These are phyloP conservation scores for Colletotrichum orbiculare DNA, from an alignment of 2,329 filamentous ascomycete genomes.

Conservation along the genomic window DNA sequence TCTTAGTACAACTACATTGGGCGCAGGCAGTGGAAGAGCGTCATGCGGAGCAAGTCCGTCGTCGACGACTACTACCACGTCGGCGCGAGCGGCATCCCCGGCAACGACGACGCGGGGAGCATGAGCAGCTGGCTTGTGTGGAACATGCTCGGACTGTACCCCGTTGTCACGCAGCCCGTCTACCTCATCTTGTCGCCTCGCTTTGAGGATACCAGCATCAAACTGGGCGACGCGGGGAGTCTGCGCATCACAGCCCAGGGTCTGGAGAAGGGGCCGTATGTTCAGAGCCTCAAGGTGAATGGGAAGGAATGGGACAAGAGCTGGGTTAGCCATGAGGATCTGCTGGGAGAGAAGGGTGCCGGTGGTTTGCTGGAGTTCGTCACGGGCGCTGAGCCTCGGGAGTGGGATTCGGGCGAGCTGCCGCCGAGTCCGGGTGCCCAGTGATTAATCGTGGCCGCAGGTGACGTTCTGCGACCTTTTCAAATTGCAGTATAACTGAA, in stretches of 20 bases:
- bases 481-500: no score
- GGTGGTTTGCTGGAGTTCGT: slow-evolving; percentile 61
- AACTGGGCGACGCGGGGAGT: slow-evolving; percentile 52
- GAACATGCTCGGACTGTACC: slow-evolving; percentile 66
- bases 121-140: slow-evolving; percentile 70
- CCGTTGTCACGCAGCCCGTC: slow-evolving; percentile 66
- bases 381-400: slow-evolving; percentile 44
- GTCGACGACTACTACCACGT: slow-evolving; percentile 61
- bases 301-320: slow-evolving; percentile 62
- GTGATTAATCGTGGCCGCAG: background rate
- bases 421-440: slow-evolving; percentile 58
- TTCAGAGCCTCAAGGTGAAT: slow-evolving; percentile 65
- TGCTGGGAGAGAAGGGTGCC: slow-evolving; percentile 48
- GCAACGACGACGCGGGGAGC: slow-evolving; percentile 68
- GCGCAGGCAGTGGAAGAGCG: slow-evolving; percentile 61
- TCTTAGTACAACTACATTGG: slow-evolving; percentile 61
- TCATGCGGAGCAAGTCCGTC: slow-evolving; percentile 59
- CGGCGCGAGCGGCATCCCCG: slow-evolving; percentile 61
- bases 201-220: slow-evolving; percentile 60
- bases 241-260: slow-evolving; percentile 58
- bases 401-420: slow-evolving; percentile 59
- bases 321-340: slow-evolving; percentile 65
- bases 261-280: slow-evolving; percentile 58
- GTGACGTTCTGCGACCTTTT: no score
- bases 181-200: slow-evolving; percentile 63